Base-by-base conservation (phyloP, 306 rosid species). In the Erythrophleum fordii region DNA sequence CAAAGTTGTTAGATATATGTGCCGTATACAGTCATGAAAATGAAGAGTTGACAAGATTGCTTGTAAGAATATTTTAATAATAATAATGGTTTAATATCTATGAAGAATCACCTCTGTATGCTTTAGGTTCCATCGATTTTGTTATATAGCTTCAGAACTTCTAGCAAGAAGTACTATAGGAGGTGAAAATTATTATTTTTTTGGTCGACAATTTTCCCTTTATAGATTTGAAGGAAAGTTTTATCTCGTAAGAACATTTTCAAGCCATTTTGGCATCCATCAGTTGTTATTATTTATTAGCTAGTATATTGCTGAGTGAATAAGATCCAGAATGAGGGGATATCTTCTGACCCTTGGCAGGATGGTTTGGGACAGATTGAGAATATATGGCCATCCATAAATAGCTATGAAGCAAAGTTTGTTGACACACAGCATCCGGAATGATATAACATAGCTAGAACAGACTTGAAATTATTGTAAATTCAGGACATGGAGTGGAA, bases 1-100 rank as follows among this genome's bases (percentile, higher is more conserved):
- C 97, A 13, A 93, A 86, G 88, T 80, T 96, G 88, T 86, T 96
- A 59, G 98, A 96, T 80, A 89, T 91, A 85, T 96, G 99, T 88
- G 97, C 99, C 76, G 89, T 92, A 45, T 93, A 93, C 80, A 72
- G 86, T 83, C 98, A 88, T 69, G 93, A 90, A 88, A 96, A 96
- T 77, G 95, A 93, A 86, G 97, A 90, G 73, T 77, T 93, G 83
- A 89, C 98, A 68, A 85, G 85, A 83, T 67, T 87, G 75, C 84
- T 96, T 92, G 99, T 96, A 83, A 84, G 86, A 42, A 76, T 62
- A 76, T 78, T 74, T 44, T 48, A 71, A 60, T 18, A 53, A 60
- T 18, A 53, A 37, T 55, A 68, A 76, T n/a, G 20, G 46, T 70
- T 23, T 53, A 25, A 17, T 17, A 31, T 73, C 22, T 28, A 72